Evolutionary conservation across 805 yeast genomes (phyloP), one percentile per base, ranked within the genome.

Genomic region (Candida saitoana): DNA sequence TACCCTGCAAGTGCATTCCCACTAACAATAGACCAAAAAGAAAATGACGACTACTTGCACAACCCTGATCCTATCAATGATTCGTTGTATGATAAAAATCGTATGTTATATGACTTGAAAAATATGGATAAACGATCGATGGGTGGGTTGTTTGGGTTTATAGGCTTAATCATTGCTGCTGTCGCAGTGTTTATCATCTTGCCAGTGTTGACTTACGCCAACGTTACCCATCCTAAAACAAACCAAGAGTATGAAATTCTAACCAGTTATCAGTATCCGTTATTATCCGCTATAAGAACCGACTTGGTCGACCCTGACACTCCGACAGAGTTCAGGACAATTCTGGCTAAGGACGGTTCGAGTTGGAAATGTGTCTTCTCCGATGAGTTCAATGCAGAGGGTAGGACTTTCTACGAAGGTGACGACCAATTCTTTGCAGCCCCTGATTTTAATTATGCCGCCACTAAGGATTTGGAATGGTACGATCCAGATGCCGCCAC

Each of bases 51-150:
- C 63, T 90, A 87, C 57, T 61, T 93, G 50, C 98, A 91, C 65
- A 93, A 91, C 64, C 98, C 98, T 2, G 96, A 90, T 62, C 96
- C 96, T 7, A 84, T 89, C 27, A 85, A 81, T 37, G 99, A 93
- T 60, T 96, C 95, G 20, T 77, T 81, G 44, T 80, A 83, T 54
- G 95, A 88, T 51, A 83, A 79, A 49, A 77, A 82, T 57, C 67
- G 88, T 50, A 77, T 85, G 52, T 52, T 67, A 46, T 57, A 79
- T 41, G 93, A 85, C 63, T 59, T 85, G 47, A 84, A 79, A 61
- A 56, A 74, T 53, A 71, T 84, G 77, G 89, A 83, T 59, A 74
- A 60, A 53, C 70, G 81, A 50, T 79, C 89, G 0, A 54, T 71
- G 6, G 73, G 77, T 46, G 90, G 88, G 2, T 56, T 82, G 32